Evolutionary conservation across 228 moss, liverwort and hornwort species (phyloP), one percentile per base, ranked within the genome.

Genomic region (Sphagnum fallax): DNA sequence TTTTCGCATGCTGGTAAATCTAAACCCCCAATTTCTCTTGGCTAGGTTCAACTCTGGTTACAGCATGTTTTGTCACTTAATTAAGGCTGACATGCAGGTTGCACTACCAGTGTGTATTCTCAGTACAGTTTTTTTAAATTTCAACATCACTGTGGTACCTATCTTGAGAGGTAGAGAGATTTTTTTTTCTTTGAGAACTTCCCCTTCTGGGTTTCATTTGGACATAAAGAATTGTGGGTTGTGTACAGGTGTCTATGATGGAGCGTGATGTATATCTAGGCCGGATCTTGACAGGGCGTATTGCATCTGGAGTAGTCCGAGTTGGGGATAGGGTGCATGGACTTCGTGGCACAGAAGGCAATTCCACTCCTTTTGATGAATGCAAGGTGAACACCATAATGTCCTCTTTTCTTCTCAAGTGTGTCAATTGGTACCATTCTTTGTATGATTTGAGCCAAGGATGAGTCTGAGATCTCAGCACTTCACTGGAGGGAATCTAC

Each of bases 261-360:
- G 97, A 97, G 61, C 97, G 91, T 69, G 97, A 97, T 72, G 82
- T 88, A 1, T 97, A 93, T 65, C 74, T 97, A 77, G 96, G 97
- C 57, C 97, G 97, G 47, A 82, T 97, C 59, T 78, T 97, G 65
- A 97, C 93, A 6, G 97, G 97, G 5, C 83, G 97, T 4, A 88
- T 97, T 74, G 84, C 82, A 13, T 93, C 91, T 6, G 97, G 97
- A 8, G 78, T 93, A 52, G 85, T 97, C 5, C 91, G 91, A 66
- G 85, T 97, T 58, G 93, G 93, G 60, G 97, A 97, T 66, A 77
- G 93, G 65, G 88, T 97, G 51, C 97, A 97, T 63, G 97, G 93
- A 4, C 81, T 97, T 10, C 80, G 90, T 1, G 79, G 75, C 67
- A 72, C 67, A 18, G 90, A 97, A 60, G 74, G 71, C 4, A 52